Evolutionary conservation across 73 alveolate genomes (phyloP).

Genomic region (Halteria grandinella): DNA sequence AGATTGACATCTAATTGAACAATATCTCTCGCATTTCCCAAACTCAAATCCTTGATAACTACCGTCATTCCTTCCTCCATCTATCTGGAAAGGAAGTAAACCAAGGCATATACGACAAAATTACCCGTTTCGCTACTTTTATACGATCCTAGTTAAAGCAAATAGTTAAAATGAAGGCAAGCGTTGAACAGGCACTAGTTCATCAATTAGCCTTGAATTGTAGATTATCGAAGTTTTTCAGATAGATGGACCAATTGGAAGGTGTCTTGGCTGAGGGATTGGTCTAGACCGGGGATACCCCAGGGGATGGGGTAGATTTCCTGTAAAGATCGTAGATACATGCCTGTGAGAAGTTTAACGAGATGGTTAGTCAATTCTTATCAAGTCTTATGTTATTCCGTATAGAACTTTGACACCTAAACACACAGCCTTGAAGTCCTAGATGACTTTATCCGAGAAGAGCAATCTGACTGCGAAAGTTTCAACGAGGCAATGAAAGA

Average conservation of each 20-base stretch:
- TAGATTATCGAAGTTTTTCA: too few species aligned
- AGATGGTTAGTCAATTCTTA: neutral
- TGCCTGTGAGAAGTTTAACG: slow-evolving; percentile 35
- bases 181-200: neutral
- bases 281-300: too few species aligned
- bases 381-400: neutral
- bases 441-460: slow-evolving; percentile 5
- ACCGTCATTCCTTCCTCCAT: neutral
- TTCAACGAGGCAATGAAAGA: slow-evolving; percentile 28
- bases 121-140: slow-evolving; percentile 11
- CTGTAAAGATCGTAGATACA: slow-evolving; percentile 8
- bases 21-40: neutral
- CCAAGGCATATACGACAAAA: slow-evolving; percentile 5
- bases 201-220: neutral
- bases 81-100: slow-evolving; percentile 40
- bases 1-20: neutral
- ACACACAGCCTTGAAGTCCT: neutral
- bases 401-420: neutral
- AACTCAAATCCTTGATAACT: neutral
- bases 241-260: too few species aligned
- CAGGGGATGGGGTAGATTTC: neutral
- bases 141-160: neutral
- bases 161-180: neutral
- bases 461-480: slow-evolving; percentile 30
- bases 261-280: too few species aligned